Percentiles rank a stretch among this genome's conserved stretches.
Conservation (phyloP, 148 eudicot species). For the Vaccinium macrocarpon region DNA sequence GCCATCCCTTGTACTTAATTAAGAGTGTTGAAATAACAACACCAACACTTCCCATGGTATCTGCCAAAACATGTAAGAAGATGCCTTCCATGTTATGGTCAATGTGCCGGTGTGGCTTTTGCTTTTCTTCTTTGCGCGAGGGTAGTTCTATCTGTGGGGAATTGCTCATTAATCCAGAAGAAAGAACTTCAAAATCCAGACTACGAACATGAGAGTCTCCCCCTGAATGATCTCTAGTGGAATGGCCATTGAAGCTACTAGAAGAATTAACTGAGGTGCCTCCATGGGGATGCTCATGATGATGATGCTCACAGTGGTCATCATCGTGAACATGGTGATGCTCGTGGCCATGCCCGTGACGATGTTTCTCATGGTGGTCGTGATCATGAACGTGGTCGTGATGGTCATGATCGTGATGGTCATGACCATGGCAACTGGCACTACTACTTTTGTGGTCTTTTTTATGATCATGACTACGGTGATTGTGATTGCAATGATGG, state of each 20-base stretch:
- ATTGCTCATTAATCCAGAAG: slow-evolving; percentile 1
- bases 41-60: slow-evolving; percentile 97
- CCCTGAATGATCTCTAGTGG: not conserved
- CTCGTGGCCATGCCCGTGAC: slow-evolving; percentile 18
- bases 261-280: slow-evolving; percentile 8
- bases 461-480: slow-evolving; percentile 14
- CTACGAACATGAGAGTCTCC: slow-evolving; percentile 15
- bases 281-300: slow-evolving; percentile 23
- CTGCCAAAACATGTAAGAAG: slow-evolving; percentile 94
- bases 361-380: slow-evolving; percentile 26
- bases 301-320: slow-evolving; percentile 14
- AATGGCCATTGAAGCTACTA: not conserved
- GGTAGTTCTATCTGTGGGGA: slow-evolving; percentile 2
- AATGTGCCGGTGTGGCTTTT: slow-evolving; percentile 49
- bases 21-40: slow-evolving; percentile 87
- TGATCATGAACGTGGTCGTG: not conserved
- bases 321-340: not conserved
- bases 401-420: not conserved
- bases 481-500: slow-evolving; percentile 29
- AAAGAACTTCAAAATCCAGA: slow-evolving; percentile 18
- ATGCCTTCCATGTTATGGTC: slow-evolving; percentile 99
- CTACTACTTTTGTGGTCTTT: not conserved
- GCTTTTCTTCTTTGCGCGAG: slow-evolving; percentile 15
- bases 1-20: slow-evolving; percentile 92
- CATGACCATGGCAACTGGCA: slow-evolving; percentile 15